Evolutionary conservation across 768 basidiomycete genomes (phyloP), one percentile per base, ranked within the genome.

Genomic region (Atractiella rhizophila): DNA sequence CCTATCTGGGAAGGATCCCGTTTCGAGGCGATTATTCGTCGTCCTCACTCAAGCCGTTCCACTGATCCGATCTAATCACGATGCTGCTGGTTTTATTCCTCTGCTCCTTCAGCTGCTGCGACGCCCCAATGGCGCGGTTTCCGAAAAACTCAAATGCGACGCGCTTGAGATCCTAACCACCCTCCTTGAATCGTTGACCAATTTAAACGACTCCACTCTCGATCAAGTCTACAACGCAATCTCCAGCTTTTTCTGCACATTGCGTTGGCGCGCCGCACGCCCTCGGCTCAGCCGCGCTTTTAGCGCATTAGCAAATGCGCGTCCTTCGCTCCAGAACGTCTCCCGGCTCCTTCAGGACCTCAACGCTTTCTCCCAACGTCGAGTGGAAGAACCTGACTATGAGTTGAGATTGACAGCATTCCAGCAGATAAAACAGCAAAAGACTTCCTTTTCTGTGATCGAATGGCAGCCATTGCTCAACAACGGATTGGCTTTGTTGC

Each of bases 311-410:
- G 63, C 65, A 0, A 49, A 56, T 0, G 57, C 71, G 9, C 65
- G 75, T 43, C 43, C 57, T 0, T 57, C 64, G 2, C 60, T 81
- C 23, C 24, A 31, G 42, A 51, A 25, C 44, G 46, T 80, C 1
- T 66, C 73, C 1, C 56, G 62, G 6, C 57, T 85, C 4, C 51
- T 82, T 40, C 67, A 66, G 7, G 56, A 61, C 3, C 64, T 96
- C 47, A 96, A 96, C 52, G 73, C 88, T 0, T 98, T 74, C 54
- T 88, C 85, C 1, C 57, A 58, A 1, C 76, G 71, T 51, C 68
- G 83, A 6, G 57, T 83, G 26, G 82, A 88, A 42, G 85, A 96
- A 54, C 79, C 85, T 2, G 82, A 96, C 57, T 94, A 91, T 48
- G 79, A 86, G 42, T 67, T 70, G 23, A 74, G 91, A 2, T 62